Evolutionary conservation across 1,284 basidiomycete genomes (phyloP).

Genomic region (Leucoagaricus sp.): DNA sequence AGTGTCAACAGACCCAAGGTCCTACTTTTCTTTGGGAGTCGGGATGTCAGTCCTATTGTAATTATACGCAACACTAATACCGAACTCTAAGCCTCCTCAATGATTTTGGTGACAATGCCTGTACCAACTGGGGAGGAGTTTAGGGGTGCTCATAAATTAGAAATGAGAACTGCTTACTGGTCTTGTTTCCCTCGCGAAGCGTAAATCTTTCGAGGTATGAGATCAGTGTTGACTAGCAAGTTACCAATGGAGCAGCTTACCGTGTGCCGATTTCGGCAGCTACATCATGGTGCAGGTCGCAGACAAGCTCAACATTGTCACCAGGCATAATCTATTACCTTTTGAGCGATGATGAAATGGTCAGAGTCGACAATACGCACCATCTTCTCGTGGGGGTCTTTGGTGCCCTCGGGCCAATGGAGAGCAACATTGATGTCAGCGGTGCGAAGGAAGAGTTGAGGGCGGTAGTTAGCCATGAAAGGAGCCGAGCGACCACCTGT

Average conservation of each 20-base stretch:
- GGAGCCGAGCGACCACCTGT: slow-evolving; percentile 92
- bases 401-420: slow-evolving; percentile 84
- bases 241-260: slow-evolving; percentile 33
- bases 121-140: slow-evolving; percentile 68
- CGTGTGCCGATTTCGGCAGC: slow-evolving; percentile 92
- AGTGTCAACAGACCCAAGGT: not conserved
- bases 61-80: not conserved
- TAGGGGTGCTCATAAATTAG: not conserved
- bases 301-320: slow-evolving; percentile 95
- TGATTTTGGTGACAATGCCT: slow-evolving; percentile 85
- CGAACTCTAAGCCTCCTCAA: slow-evolving; percentile 38
- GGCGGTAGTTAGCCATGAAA: slow-evolving; percentile 96
- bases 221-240: not conserved
- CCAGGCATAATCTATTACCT: slow-evolving; percentile 88
- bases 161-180: slow-evolving; percentile 56
- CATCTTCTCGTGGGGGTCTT: slow-evolving; percentile 83
- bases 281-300: slow-evolving; percentile 85
- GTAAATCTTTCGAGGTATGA: slow-evolving; percentile 68
- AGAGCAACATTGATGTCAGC: slow-evolving; percentile 90
- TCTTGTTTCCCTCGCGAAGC: slow-evolving; percentile 95
- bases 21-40: slow-evolving; percentile 21
- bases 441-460: slow-evolving; percentile 96
- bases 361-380: slow-evolving; percentile 33
- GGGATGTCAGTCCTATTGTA: slow-evolving; percentile 17
- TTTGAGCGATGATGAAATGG: not conserved